Conservation (phyloP, 306 rosid genomes). For the Prunus kanzakura region DNA sequence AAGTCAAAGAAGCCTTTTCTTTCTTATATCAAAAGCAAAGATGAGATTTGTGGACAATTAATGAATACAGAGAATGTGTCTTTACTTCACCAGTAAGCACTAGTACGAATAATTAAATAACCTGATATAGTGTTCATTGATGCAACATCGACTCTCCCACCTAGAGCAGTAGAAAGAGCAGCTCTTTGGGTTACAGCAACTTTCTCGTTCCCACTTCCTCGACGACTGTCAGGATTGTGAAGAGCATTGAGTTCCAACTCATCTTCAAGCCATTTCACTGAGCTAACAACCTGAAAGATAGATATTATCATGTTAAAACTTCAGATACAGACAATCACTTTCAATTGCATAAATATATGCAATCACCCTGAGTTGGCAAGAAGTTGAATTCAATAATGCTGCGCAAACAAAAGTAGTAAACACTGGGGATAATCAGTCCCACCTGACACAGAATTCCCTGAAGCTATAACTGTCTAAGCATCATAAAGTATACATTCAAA, state of each 20-base stretch:
- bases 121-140: constrained; percentile 96
- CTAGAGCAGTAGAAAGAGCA: constrained; percentile 97
- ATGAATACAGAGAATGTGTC: constrained; percentile 8
- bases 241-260: constrained; percentile 97
- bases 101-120: constrained; percentile 1
- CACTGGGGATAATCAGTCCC: neutral
- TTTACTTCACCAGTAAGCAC: neutral
- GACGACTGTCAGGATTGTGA: constrained; percentile 89
- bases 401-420: neutral
- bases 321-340: neutral
- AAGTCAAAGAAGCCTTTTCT: neutral
- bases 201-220: constrained; percentile 91
- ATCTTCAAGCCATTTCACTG: constrained; percentile 99
- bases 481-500: neutral
- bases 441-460: neutral
- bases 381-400: neutral
- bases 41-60: neutral
- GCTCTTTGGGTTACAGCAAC: constrained; percentile 85
- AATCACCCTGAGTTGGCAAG: neutral
- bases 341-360: neutral
- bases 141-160: constrained; percentile 88
- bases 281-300: constrained; percentile 82
- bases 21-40: neutral
- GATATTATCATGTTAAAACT: neutral
- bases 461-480: neutral